Base-by-base conservation (phyloP, 1,284 basidiomycete genomes). In the Leccinum pallidistipes region DNA sequence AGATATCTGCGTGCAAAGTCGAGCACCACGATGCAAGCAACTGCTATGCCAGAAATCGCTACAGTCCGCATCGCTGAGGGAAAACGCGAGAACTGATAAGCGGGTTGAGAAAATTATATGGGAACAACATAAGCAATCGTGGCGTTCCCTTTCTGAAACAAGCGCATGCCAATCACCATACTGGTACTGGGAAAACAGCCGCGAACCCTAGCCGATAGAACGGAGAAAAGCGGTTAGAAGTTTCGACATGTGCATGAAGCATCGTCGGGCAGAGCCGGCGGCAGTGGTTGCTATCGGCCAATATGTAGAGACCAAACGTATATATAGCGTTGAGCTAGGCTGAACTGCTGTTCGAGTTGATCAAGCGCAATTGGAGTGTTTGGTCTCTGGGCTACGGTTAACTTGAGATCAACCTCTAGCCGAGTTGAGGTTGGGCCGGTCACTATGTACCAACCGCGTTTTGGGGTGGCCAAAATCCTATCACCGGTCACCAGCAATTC, bases 21-120 rank as follows among this genome's bases (percentile, higher is more conserved):
- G 18, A 70, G 24, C 10, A 36, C 52, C 9, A 67, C 56, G 14
- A 66, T 32, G 32, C 32, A 61, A 12, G 49, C 52, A 10, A 70
- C 50, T 4, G 55, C 36, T 2, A 67, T 8, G 10, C 59, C 18
- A 14, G 36, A 59, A 12, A 56, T 32, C 16, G n/a, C 31, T 55
- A 52, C 14, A 18, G 55, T 27, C 62, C 53, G 51, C 66, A 69
- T 66, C 16, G n/a, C 14, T 18, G 58, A 27, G 24, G 27, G 38
- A 31, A 21, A 32, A 16, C 29, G 27, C 14, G 32, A 38, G 14
- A 45, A 32, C 53, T 27, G 4, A 7, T 4, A 21, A 3, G 51
- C 45, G 27, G 18, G 14, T 55, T 43, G 27, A 8, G 2, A 3
- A 12, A 24, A 12, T 55, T 62, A 56, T 62, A 65, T 51, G 9